These are phyloP conservation scores for Talaromyces marneffei DNA, from an alignment of 2,329 filamentous ascomycete species.

Conservation along the genomic window DNA sequence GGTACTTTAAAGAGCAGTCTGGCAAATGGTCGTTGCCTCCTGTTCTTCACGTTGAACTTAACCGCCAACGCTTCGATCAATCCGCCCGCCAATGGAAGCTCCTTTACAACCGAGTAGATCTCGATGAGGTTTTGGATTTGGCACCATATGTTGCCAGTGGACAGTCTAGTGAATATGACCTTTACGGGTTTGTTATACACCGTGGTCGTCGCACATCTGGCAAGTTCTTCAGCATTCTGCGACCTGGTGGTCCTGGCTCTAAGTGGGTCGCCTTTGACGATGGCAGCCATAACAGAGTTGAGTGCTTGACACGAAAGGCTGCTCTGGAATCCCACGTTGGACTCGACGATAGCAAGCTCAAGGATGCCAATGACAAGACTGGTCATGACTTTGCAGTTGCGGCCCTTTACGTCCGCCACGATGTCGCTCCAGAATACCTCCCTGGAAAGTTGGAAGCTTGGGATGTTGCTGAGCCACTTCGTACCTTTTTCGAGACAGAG, in stretches of 20 bases:
- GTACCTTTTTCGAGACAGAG: slow-evolving; percentile 36
- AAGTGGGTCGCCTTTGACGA: slow-evolving; percentile 58
- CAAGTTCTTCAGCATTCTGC: slow-evolving; percentile 55
- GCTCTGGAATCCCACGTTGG: slow-evolving; percentile 50
- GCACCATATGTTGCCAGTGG: slow-evolving; percentile 28
- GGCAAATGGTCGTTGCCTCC: slow-evolving; percentile 43
- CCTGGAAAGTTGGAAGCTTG: slow-evolving; percentile 44
- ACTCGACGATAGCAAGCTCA: slow-evolving; percentile 33
- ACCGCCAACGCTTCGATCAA: slow-evolving; percentile 53
- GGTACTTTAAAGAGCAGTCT: slow-evolving; percentile 29
- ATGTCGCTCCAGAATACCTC: slow-evolving; percentile 39
- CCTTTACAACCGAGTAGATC: slow-evolving; percentile 49
- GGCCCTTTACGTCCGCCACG: slow-evolving; percentile 51
- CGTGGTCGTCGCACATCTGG: slow-evolving; percentile 54
- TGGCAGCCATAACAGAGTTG: slow-evolving; percentile 50
- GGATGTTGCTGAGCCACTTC: slow-evolving; percentile 39
- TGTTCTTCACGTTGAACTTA: slow-evolving; percentile 51
- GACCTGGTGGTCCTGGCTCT: slow-evolving; percentile 50
- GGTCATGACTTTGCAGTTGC: slow-evolving; percentile 50
- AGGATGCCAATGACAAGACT: slow-evolving; percentile 37
- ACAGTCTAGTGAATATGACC: slow-evolving; percentile 44
- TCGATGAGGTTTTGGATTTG: slow-evolving; percentile 52
- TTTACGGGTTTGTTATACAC: slow-evolving; percentile 58
- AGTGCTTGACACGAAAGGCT: slow-evolving; percentile 51
- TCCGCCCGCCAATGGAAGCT: slow-evolving; percentile 53